These are phyloP conservation scores for Penicillium capsulatum DNA, from an alignment of 2,329 filamentous ascomycete species.

Conservation along the genomic window DNA sequence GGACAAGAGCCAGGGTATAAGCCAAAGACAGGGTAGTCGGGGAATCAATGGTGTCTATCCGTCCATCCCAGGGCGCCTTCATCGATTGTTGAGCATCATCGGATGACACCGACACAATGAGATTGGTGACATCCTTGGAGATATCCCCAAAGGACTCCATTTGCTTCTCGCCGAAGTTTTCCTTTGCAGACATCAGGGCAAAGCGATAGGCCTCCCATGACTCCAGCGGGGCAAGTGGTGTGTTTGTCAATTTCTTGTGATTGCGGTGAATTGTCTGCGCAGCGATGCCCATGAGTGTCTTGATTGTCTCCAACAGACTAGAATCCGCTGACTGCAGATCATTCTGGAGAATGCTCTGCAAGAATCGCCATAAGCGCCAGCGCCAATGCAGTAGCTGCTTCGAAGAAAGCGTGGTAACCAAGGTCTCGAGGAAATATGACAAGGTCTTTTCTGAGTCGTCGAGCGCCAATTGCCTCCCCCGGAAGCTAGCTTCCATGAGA, in stretches of 20 bases:
- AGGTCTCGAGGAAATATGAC: constrained; percentile 24
- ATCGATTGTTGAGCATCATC: constrained; percentile 26
- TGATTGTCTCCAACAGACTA: constrained; percentile 18
- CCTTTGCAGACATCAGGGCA: constrained; percentile 26
- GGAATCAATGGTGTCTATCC: constrained; percentile 33
- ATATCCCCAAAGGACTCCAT: constrained; percentile 24
- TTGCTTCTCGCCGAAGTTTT: constrained; percentile 16
- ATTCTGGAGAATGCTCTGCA: constrained; percentile 32
- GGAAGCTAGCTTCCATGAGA: constrained; percentile 35
- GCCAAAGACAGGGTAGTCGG: constrained; percentile 30
- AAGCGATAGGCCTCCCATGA: constrained; percentile 39
- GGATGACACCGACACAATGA: constrained; percentile 23
- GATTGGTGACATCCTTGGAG: constrained; percentile 24
- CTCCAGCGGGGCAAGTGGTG: constrained; percentile 29
- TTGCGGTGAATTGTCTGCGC: constrained; percentile 29
- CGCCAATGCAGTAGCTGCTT: constrained; percentile 34
- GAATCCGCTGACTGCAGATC: constrained; percentile 22
- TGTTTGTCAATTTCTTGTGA: constrained; percentile 25
- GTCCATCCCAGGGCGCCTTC: constrained; percentile 36
- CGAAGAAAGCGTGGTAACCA: constrained; percentile 29
- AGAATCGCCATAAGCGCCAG: constrained; percentile 42
- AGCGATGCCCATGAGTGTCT: constrained; percentile 27
- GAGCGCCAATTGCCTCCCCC: constrained; percentile 22
- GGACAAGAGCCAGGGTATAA: constrained; percentile 33
- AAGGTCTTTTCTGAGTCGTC: constrained; percentile 24